Evolutionary conservation across 192 early-diverging fungal genomes (phyloP).

Genomic region (Coemansia sp.): DNA sequence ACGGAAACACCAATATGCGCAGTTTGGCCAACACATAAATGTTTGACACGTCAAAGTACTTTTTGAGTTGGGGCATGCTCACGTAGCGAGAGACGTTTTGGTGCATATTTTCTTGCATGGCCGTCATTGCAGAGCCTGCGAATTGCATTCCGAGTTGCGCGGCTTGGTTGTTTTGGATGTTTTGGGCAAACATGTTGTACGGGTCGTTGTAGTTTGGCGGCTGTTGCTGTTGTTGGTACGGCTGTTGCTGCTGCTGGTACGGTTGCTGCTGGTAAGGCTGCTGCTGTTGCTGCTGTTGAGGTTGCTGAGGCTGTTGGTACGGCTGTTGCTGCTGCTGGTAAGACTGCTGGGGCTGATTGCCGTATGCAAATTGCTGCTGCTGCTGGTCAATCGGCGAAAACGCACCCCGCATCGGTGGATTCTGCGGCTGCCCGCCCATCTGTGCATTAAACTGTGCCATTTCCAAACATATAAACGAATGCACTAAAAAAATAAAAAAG

Average conservation of each 20-base stretch:
- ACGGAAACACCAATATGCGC: slow-evolving; percentile 83
- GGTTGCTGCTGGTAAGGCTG: background rate
- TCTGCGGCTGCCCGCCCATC: slow-evolving; percentile 39
- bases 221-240: background rate
- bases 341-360: slow-evolving; percentile 15
- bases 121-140: slow-evolving; percentile 76
- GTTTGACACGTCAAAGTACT: slow-evolving; percentile 96
- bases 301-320: slow-evolving; percentile 3
- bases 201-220: slow-evolving; percentile 15
- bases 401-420: slow-evolving; percentile 50
- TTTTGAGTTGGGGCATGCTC: slow-evolving; percentile 80
- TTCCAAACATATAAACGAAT: slow-evolving; percentile 2
- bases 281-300: slow-evolving; percentile 13
- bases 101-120: slow-evolving; percentile 84
- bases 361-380: slow-evolving; percentile 39
- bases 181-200: slow-evolving; percentile 35
- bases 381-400: slow-evolving; percentile 48
- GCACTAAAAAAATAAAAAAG: slow-evolving; percentile 6
- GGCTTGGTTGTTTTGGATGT: slow-evolving; percentile 62
- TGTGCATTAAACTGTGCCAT: slow-evolving; percentile 44
- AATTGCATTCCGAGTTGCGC: slow-evolving; percentile 95
- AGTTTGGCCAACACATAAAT: slow-evolving; percentile 90
- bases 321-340: background rate
- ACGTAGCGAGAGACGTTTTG: slow-evolving; percentile 86
- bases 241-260: background rate